Evolutionary conservation across 805 yeast genomes (phyloP), one percentile per base, ranked within the genome.

Genomic region (Myxozyma monticola): DNA sequence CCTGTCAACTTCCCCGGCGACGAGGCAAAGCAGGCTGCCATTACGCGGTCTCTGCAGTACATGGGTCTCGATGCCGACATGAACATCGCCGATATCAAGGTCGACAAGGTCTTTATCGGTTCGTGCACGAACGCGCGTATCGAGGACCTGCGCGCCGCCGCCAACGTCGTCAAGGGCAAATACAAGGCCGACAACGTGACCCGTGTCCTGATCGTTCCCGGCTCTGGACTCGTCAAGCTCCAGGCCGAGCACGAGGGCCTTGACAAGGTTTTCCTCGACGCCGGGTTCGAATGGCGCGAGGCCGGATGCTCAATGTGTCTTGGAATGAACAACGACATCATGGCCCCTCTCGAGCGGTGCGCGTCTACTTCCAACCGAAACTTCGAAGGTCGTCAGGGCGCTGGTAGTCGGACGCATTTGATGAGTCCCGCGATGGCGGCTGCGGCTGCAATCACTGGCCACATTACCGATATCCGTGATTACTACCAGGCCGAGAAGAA

Each of bases 351-450:
- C 66, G 99, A 93, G 72, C 83, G 99, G 74, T 93, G 99, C 76
- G 99, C 99, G 7, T 90, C 98, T 12, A 93, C 99, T 17, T 91
- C 98, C 20, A 93, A 93, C 78, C 85, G 99, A 79, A 93, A 93
- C 75, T 93, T 93, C 67, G 97, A 91, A 71, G 99, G 99, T 64
- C 90, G 99, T 73, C 99, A 93, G 77, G 99, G 99, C 74, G 96
- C 96, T 45, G 74, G 73, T 54, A 88, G 96, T 15, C 82, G 99
- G 75, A 93, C 99, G 17, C 99, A 93, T 69, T 79, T 93, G 67
- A 88, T 91, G 96, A 88, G 96, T 12, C 99, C 99, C 34, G 96
- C 96, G 20, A 93, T 93, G 99, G 99, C 99, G 41, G 99, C 99
- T 28, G 97, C 98, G 18, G 98, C 99, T 17, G 96, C 90, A 63